Base-by-base conservation (phyloP, 768 basidiomycete species). In the Calocera viscosa region DNA sequence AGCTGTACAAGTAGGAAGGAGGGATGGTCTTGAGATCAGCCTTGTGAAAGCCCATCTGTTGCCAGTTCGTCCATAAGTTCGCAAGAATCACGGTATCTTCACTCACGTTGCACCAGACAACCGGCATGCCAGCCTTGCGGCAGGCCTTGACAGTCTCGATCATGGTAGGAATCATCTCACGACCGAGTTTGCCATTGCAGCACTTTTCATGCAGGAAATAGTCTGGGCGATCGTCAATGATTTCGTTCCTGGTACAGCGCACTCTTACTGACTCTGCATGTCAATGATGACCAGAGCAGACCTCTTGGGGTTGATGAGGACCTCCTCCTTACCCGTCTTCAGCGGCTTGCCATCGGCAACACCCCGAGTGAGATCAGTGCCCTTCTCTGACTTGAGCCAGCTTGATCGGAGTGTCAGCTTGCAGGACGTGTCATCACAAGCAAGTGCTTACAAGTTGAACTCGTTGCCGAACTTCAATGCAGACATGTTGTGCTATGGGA, bases 191-290 rank as follows among this genome's bases (percentile, higher is more conserved):
- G 72, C 87, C 84, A 35, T 75, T 75, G 64, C 82, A 74, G 49
- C 88, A 70, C 66, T 84, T 82, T 10, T 84, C 83, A 71, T 88
- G 85, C 34, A 88, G 77, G 73, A 88, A 86, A 74, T 80, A 87
- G 76, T 85, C 85, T 60, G 26, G 14, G 24, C 53, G 14, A 60
- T 30, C 7, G 16, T 60, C 30, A 60, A 26, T 65, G 35, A 17
- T 49, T 32, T 5, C 47, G 22, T 30, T 72, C 47, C n/a, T n/a
- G n/a, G n/a, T n/a, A 69, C 68, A 64, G 43, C 34, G 16, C 19
- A 10, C 63, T 69, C 79, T 68, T 71, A 86, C 86, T 87, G 87
- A 60, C 53, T 60, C 24, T 60, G 53, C 53, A 60, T 60, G 53
- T 60, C 53, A 19, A 60, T 60, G 53, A 60, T 60, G 53, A 60